Evolutionary conservation across 345 rosid species (phyloP), one percentile per base, ranked within the genome.

Genomic region (Salix exigua): DNA sequence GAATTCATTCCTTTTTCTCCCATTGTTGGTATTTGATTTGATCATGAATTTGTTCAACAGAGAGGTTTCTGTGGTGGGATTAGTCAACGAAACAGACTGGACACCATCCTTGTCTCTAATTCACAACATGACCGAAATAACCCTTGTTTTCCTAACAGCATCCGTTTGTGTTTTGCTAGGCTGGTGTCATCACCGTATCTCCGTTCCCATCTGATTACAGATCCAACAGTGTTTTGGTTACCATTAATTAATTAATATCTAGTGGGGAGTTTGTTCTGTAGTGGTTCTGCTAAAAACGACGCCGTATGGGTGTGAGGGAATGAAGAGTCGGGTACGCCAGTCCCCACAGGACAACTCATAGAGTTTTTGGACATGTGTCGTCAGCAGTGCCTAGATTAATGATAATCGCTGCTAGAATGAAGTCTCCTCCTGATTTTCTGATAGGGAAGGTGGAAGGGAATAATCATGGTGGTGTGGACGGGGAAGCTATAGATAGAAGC

Each of bases 1-100:
- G 64, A 38, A 19, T 30, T 35, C 40, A 14, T 66, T 13, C 30
- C 33, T 53, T 19, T 48, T 16, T 26, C 65, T 35, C 31, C 68
- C 17, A 2, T n/a, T 50, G 28, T 35, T 37, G 28, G 28, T 5
- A 40, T 9, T 40, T 40, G 44, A 40, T 40, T 40, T 40, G 44
- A 40, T 10, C 10, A 40, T 1, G 44, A 8, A 40, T 40, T 40
- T 40, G 37, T 33, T 33, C 37, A 33, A 1, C 25, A 46, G 50
- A 0, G 50, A 13, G 50, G 50, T 46, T 46, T 33, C 14, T 66
- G 72, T 66, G 65, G 23, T 73, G 58, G 33, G 65, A 25, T 6
- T 53, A 69, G 85, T 82, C 79, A 79, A 75, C 72, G 78, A 68
- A 71, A 83, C 82, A 71, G 79, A 77, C 75, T 78, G 82, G 74